Conservation (phyloP, 208 protist genomes). For the Wallacemonas sp. region DNA sequence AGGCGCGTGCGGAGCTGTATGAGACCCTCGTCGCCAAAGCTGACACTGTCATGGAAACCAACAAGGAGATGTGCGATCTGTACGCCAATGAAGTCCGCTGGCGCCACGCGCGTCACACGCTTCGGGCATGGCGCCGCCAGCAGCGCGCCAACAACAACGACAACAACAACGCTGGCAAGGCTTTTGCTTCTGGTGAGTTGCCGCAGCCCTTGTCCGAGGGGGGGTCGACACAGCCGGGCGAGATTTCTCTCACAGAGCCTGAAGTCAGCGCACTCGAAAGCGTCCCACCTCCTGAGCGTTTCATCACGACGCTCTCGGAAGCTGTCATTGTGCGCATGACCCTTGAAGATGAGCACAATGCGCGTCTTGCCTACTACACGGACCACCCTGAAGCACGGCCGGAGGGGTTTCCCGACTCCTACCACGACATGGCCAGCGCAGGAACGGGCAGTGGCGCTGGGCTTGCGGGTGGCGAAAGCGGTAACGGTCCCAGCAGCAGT, state of each 20-base stretch:
- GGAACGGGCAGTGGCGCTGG: not conserved
- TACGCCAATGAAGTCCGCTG: slow-evolving; percentile 23
- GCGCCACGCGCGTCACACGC: slow-evolving; percentile 19
- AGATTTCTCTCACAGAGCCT: not conserved
- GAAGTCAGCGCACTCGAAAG: not conserved
- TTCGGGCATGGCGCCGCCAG: not conserved
- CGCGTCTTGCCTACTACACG: slow-evolving; percentile 11
- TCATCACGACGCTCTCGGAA: not conserved
- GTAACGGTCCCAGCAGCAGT: not conserved
- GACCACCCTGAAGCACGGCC: slow-evolving; percentile 5
- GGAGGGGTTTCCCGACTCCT: slow-evolving; percentile 3
- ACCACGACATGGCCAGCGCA: not conserved
- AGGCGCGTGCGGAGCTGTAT: slow-evolving; percentile 19
- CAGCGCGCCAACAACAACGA: not conserved
- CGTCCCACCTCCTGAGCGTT: not conserved
- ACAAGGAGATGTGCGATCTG: slow-evolving; percentile 23
- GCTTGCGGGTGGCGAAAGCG: not conserved
- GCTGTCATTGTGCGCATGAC: slow-evolving; percentile 17
- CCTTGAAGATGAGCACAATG: slow-evolving; percentile 13
- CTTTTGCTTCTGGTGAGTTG: too few species aligned
- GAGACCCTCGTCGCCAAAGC: slow-evolving; percentile 21
- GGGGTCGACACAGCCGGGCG: too few species aligned
- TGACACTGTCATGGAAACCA: slow-evolving; percentile 9
- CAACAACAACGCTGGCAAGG: too few species aligned
- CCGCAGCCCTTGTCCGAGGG: too few species aligned